Percentiles rank a stretch among this genome's conserved stretches.
Conservation (phyloP, 257 asterid genomes). For the Capsicum pubescens region DNA sequence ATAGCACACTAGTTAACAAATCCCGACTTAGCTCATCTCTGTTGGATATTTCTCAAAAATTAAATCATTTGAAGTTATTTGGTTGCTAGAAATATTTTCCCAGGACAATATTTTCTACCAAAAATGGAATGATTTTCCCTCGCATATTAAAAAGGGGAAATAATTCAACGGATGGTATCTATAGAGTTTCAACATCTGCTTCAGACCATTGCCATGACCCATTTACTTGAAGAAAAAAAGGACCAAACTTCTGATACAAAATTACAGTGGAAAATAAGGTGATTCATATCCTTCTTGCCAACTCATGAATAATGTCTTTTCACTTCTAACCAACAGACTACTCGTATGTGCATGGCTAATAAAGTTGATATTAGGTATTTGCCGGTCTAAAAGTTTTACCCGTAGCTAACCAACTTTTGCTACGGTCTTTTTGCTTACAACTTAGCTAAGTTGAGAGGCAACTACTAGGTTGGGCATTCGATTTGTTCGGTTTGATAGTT, state of each 20-base stretch:
- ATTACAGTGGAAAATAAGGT: background rate
- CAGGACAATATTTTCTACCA: background rate
- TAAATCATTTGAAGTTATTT: background rate
- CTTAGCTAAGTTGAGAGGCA: background rate
- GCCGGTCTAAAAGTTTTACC: background rate
- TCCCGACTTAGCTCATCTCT: background rate
- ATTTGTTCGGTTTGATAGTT: no score
- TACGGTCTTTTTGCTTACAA: background rate
- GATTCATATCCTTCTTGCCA: background rate
- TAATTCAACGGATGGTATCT: background rate
- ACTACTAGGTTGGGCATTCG: no score
- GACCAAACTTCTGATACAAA: background rate
- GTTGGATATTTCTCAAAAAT: background rate
- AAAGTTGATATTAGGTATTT: background rate
- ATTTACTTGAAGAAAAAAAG: background rate
- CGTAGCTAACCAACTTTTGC: background rate
- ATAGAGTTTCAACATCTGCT: background rate
- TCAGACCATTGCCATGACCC: background rate
- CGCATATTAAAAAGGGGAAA: background rate
- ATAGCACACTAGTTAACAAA: background rate
- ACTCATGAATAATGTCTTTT: background rate
- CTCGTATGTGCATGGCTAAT: background rate
- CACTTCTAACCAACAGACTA: background rate
- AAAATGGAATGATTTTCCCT: background rate
- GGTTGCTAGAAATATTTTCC: background rate